Percentiles rank a stretch among this genome's conserved stretches.
Conservation (phyloP, 805 yeast species). For the Starmerella vaccinii region DNA sequence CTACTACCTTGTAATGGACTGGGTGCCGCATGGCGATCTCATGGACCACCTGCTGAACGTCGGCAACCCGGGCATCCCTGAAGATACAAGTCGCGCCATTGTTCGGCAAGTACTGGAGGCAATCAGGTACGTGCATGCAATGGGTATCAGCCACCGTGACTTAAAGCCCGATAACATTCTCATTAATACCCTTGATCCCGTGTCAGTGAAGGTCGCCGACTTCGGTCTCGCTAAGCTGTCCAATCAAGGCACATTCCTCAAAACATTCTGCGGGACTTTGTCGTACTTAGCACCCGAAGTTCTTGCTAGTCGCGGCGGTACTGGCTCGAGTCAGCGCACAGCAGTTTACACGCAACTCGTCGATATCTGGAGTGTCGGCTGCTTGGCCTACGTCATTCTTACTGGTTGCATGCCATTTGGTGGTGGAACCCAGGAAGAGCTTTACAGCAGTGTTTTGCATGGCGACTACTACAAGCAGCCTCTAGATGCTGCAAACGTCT, state of each 20-base stretch:
- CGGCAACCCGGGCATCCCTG: conserved; percentile 46
- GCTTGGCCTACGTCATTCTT: conserved; percentile 79
- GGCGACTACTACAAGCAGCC: conserved; percentile 66
- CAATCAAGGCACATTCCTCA: conserved; percentile 74
- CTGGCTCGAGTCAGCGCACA: conserved; percentile 15
- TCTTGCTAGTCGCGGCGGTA: conserved; percentile 30
- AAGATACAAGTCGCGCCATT: conserved; percentile 79
- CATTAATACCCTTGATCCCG: conserved; percentile 85
- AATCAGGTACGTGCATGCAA: conserved; percentile 71
- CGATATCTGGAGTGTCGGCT: conserved; percentile 97
- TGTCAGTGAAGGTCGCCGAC: conserved; percentile 84
- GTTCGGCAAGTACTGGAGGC: conserved; percentile 77
- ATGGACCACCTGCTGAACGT: conserved; percentile 50
- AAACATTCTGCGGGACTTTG: conserved; percentile 93
- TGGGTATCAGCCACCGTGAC: conserved; percentile 94
- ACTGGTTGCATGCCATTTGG: conserved; percentile 94
- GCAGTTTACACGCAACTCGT: conserved; percentile 65
- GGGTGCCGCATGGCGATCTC: conserved; percentile 90
- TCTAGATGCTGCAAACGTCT: conserved; percentile 52
- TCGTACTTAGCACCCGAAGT: conserved; percentile 98
- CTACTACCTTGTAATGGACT: conserved; percentile 89
- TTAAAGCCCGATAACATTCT: conserved; percentile 91
- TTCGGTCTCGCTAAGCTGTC: conserved; percentile 91
- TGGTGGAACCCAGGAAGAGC: conserved; percentile 79
- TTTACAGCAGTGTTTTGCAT: conserved; percentile 60